These are phyloP conservation scores for Blastobotrys elegans DNA, from an alignment of 1,139 yeast genomes.

Conservation along the genomic window DNA sequence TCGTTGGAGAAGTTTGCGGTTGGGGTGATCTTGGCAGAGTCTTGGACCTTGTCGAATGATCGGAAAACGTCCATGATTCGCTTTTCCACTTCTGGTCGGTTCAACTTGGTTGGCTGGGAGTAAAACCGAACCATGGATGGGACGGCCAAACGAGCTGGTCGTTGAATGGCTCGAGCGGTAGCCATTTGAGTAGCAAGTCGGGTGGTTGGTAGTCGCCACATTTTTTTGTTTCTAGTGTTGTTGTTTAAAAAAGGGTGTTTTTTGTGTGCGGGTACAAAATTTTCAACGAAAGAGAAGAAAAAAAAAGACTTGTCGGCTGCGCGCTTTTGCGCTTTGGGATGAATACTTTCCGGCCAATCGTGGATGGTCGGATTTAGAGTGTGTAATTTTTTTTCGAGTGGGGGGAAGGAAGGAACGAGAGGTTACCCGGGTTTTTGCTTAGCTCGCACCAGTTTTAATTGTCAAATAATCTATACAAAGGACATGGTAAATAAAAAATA, in stretches of 20 bases:
- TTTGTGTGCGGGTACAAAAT: neutral
- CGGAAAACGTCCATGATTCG: slow-evolving; percentile 75
- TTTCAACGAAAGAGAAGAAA: too few relatives aligned
- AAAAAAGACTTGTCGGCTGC: too few relatives aligned
- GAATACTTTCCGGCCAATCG: too few relatives aligned
- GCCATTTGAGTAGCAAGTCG: slow-evolving; percentile 12
- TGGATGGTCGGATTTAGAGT: too few relatives aligned
- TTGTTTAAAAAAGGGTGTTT: neutral
- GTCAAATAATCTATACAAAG: too few relatives aligned
- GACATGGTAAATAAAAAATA: too few relatives aligned
- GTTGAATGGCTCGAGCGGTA: slow-evolving; percentile 5
- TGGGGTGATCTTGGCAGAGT: slow-evolving; percentile 41
- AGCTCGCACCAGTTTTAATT: too few relatives aligned
- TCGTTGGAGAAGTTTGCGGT: slow-evolving; percentile 64
- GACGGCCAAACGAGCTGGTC: slow-evolving; percentile 12
- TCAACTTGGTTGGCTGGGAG: slow-evolving; percentile 12
- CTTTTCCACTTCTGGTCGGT: slow-evolving; percentile 49
- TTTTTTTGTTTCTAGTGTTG: neutral
- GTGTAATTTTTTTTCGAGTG: too few relatives aligned
- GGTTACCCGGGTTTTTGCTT: too few relatives aligned
- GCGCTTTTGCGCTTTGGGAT: too few relatives aligned
- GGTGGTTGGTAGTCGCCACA: slow-evolving; percentile 14
- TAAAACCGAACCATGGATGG: slow-evolving; percentile 13
- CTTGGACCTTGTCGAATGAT: slow-evolving; percentile 59
- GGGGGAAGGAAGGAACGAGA: too few relatives aligned